Evolutionary conservation across 2,329 filamentous ascomycete genomes (phyloP), one percentile per base, ranked within the genome.

Genomic region (Ophiostoma triangulosporum): DNA sequence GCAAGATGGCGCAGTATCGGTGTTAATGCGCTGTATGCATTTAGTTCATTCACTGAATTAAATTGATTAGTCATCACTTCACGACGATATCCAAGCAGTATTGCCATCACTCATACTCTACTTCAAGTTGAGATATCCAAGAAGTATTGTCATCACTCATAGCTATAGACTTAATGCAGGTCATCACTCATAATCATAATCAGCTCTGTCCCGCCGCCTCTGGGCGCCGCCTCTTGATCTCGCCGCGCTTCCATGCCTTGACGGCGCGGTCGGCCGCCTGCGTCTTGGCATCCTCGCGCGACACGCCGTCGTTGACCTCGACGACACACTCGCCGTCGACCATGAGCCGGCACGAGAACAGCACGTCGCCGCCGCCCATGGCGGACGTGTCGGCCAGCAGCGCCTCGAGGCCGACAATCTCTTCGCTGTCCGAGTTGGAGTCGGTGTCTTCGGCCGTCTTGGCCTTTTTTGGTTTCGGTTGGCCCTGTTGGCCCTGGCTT

Each of bases 261-360:
- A 80, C 65, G 0, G 77, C 79, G 57, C 64, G 60, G 40, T 75
- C 70, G 0, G 81, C 81, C 14, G 78, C 81, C 63, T 65, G 74
- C 0, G 73, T 74, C 65, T 73, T 70, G 8, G 75, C 73, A 63
- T 84, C 78, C 46, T 77, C 70, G 36, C 62, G 69, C 40, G 64
- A 72, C 0, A 76, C 57, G 3, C 74, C 76, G 9, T 69, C 73
- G 0, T 60, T 59, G 1, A 77, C 70, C 22, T 69, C 64, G 0
- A 69, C 72, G 24, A 82, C 62, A 17, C 70, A 59, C 52, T 69
- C 62, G 0, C 67, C 71, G 1, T 72, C 77, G 0, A 85, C 64
- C 29, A 67, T 58, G 6, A 84, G 68, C 46, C 63, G 66, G 61
- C 80, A 84, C 9, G 57, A 48, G 49, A 68, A 72, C 12, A 48